Evolutionary conservation across 495 filamentous ascomycete species (phyloP).

Genomic region (Aspergillus baeticus): DNA sequence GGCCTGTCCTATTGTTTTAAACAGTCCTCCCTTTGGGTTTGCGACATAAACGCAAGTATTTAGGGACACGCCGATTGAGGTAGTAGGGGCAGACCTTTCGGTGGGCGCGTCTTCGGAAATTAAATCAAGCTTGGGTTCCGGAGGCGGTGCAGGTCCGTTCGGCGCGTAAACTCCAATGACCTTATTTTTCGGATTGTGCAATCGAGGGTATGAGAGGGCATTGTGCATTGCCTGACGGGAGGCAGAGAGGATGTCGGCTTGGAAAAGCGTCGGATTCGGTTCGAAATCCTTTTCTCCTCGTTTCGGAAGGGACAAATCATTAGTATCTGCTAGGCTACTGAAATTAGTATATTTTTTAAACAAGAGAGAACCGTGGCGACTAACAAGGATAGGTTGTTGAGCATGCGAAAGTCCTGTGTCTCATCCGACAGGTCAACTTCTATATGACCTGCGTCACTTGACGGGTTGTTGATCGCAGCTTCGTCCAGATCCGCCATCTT

Average conservation of each 20-base stretch:
- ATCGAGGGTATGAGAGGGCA: conserved; percentile 69
- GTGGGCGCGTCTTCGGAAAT: conserved; percentile 22
- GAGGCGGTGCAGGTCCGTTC: conserved; percentile 32
- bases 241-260: conserved; percentile 70
- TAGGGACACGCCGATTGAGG: conserved; percentile 25
- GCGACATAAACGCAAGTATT: conserved; percentile 44
- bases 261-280: conserved; percentile 78
- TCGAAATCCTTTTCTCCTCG: conserved; percentile 98
- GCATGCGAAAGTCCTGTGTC: conserved; percentile 82
- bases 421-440: conserved; percentile 77
- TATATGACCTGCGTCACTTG: conserved; percentile 28
- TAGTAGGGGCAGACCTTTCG: conserved; percentile 23
- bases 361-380: conserved; percentile 1
- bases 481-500: conserved; percentile 52
- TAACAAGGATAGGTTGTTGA: conserved; percentile 59
- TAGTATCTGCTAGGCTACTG: conserved; percentile 30
- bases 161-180: conserved; percentile 54
- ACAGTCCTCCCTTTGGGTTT: conserved; percentile 49
- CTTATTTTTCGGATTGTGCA: conserved; percentile 56
- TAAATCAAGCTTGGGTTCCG: conserved; percentile 11
- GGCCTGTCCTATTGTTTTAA: conserved; percentile 57
- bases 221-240: conserved; percentile 90
- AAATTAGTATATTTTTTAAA: conserved; percentile 8
- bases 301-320: conserved; percentile 56
- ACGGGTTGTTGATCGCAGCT: conserved; percentile 34